phyloP scores from a whole-genome alignment of 495 filamentous ascomycete species.

The Annulohypoxylon stygium region DNA sequence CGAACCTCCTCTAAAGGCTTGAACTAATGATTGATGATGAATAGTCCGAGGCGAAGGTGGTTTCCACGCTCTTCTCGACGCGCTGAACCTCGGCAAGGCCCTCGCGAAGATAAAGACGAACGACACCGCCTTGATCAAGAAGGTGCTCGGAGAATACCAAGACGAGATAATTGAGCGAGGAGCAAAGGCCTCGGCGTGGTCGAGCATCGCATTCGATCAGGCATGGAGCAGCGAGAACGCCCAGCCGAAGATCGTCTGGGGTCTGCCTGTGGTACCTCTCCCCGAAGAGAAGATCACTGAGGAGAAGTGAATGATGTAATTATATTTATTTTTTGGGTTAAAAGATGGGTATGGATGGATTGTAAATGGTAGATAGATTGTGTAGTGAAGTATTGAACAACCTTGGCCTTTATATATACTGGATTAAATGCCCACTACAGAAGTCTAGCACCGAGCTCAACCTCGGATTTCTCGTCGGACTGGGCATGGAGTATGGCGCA shows the following conservation, averaged over 20 bases:
- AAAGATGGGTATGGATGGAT: neutral
- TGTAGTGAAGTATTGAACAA: neutral
- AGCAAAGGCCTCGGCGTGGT: slow-evolving; percentile 37
- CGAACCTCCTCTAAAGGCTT: neutral
- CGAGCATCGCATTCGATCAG: slow-evolving; percentile 39
- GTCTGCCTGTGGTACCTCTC: slow-evolving; percentile 33
- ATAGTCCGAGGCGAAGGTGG: slow-evolving; percentile 45
- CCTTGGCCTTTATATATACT: neutral
- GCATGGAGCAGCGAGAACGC: slow-evolving; percentile 28
- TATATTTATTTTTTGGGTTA: neutral
- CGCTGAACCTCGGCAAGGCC: slow-evolving; percentile 38
- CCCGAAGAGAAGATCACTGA: slow-evolving; percentile 39
- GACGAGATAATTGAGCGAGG: slow-evolving; percentile 41
- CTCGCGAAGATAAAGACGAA: slow-evolving; percentile 26
- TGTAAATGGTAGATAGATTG: neutral
- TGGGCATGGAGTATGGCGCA: neutral
- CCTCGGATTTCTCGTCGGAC: neutral
- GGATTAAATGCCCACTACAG: slow-evolving; percentile 3
- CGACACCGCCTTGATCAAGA: slow-evolving; percentile 25
- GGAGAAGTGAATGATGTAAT: slow-evolving; percentile 3
- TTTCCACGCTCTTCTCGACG: slow-evolving; percentile 44
- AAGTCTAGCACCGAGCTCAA: slow-evolving; percentile 10
- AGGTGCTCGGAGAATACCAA: slow-evolving; percentile 40
- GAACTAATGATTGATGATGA: neutral
- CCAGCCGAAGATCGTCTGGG: slow-evolving; percentile 32